Evolutionary conservation across 2,329 filamentous ascomycete species (phyloP).

Genomic region (Dactylellina sp.): DNA sequence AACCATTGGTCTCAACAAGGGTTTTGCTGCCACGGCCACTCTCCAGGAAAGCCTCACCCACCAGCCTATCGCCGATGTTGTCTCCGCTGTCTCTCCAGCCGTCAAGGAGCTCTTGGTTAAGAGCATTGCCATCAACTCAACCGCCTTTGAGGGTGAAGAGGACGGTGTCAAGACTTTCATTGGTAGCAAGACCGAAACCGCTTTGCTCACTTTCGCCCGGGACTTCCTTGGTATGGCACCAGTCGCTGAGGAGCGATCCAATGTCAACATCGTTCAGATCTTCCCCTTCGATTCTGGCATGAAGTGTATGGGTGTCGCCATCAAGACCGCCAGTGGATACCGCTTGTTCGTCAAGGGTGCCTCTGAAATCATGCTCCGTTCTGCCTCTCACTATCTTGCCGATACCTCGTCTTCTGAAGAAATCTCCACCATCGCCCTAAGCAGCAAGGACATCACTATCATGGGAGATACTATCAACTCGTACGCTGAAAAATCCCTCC

Average conservation of each 20-base stretch:
- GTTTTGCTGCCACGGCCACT: conserved; percentile 66
- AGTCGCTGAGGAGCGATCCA: conserved; percentile 73
- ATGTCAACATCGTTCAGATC: conserved; percentile 72
- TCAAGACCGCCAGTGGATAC: conserved; percentile 67
- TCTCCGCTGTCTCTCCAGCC: conserved; percentile 57
- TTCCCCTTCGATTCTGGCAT: conserved; percentile 81
- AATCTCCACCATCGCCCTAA: conserved; percentile 57
- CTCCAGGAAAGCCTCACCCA: conserved; percentile 49
- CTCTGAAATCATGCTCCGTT: conserved; percentile 71
- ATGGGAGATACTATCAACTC: conserved; percentile 77
- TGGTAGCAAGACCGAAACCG: conserved; percentile 82
- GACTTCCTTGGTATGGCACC: conserved; percentile 76
- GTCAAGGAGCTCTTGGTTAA: conserved; percentile 70
- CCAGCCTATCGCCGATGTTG: conserved; percentile 56
- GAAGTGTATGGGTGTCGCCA: conserved; percentile 74
- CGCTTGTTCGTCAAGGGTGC: conserved; percentile 70
- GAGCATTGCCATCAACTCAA: conserved; percentile 76
- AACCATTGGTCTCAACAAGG: conserved; percentile 70
- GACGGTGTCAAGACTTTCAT: conserved; percentile 76
- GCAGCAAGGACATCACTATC: conserved; percentile 21
- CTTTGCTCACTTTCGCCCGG: conserved; percentile 76
- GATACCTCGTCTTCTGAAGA: conserved; percentile 50
- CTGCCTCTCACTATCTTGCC: conserved; percentile 65
- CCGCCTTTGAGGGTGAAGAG: conserved; percentile 80
- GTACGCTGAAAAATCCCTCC: conserved; percentile 82